These are phyloP conservation scores for Ceratobasidium theobromae DNA, from an alignment of 1,284 basidiomycete genomes.

Conservation along the genomic window DNA sequence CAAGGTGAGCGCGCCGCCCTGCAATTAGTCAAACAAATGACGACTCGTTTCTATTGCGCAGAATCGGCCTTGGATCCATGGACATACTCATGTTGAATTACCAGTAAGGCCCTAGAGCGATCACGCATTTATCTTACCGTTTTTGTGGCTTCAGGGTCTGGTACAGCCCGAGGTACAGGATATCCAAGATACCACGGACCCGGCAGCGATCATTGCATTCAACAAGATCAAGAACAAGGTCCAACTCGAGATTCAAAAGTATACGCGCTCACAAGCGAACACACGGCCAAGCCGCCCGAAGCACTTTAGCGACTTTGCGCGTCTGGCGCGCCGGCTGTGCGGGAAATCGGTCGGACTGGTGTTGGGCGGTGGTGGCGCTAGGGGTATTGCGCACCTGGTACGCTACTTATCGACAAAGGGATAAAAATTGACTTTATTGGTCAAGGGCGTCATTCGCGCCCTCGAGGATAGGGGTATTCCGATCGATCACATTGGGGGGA, in stretches of 20 bases:
- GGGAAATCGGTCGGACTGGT: constrained; percentile 94
- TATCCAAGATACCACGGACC: constrained; percentile 61
- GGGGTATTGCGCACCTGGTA: constrained; percentile 92
- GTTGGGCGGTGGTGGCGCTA: constrained; percentile 92
- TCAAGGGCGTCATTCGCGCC: constrained; percentile 83
- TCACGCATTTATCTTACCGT: constrained; percentile 39
- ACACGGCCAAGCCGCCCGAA: constrained; percentile 72
- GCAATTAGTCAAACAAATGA: background rate
- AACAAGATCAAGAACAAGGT: constrained; percentile 82
- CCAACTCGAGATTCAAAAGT: constrained; percentile 85
- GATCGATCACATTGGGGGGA: constrained; percentile 85
- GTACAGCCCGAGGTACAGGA: background rate
- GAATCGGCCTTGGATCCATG: constrained; percentile 93
- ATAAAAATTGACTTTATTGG: background rate
- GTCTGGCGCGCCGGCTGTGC: constrained; percentile 87
- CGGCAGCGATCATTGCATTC: constrained; percentile 82
- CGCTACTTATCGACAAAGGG: constrained; percentile 35
- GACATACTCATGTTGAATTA: constrained; percentile 88
- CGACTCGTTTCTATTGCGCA: constrained; percentile 42
- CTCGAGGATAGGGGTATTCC: constrained; percentile 91
- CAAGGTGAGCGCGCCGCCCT: constrained; percentile 59
- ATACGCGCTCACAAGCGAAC: constrained; percentile 69
- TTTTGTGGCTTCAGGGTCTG: background rate
- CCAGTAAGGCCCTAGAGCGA: constrained; percentile 55
- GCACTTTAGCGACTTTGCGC: constrained; percentile 89